Conservation (phyloP, 148 eudicot species). For the Chenopodium suecicum region DNA sequence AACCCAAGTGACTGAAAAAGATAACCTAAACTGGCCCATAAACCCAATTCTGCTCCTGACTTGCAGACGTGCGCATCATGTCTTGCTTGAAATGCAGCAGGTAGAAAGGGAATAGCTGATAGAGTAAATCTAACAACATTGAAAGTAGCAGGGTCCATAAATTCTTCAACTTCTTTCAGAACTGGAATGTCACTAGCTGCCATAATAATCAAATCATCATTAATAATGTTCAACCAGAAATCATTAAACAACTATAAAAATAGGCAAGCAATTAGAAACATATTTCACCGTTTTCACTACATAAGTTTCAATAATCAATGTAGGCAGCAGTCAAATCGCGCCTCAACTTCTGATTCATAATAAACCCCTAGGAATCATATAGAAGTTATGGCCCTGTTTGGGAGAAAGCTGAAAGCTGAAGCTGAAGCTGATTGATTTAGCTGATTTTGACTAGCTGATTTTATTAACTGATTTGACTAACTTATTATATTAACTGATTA, state of each 20-base stretch:
- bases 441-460: no score
- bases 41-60: slow-evolving; percentile 65
- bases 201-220: background rate
- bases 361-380: no score
- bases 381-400: no score
- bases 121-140: slow-evolving; percentile 51
- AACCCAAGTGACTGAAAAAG: slow-evolving; percentile 70
- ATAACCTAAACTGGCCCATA: slow-evolving; percentile 77
- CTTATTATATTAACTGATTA: no score
- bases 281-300: background rate
- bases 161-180: slow-evolving; percentile 61
- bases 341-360: no score
- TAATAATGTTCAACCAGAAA: background rate
- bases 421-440: no score
- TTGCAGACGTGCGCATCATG: slow-evolving; percentile 44
- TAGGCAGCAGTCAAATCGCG: no score
- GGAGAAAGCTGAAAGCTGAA: no score
- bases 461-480: no score
- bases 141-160: slow-evolving; percentile 63
- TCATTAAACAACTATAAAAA: background rate
- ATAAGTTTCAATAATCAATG: no score
- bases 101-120: slow-evolving; percentile 61
- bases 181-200: slow-evolving; percentile 75
- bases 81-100: slow-evolving; percentile 52
- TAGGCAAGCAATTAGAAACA: background rate